These are phyloP conservation scores for Sphaerosporella brunnea DNA, from an alignment of 495 filamentous ascomycete species.

Conservation along the genomic window DNA sequence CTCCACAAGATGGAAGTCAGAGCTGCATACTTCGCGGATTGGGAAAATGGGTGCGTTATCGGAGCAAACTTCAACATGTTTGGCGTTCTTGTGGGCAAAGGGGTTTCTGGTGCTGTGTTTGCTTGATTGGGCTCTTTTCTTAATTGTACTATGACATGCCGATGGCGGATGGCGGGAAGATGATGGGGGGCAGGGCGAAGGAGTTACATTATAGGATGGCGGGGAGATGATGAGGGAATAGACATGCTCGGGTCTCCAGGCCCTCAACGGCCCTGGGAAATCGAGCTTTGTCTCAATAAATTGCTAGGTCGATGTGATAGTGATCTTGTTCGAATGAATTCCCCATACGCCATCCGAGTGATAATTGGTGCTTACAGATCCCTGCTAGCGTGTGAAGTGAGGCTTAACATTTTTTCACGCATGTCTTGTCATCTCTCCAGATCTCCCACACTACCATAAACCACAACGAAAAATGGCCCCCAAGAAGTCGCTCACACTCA, in stretches of 20 bases:
- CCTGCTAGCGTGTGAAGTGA: slow-evolving; percentile 1
- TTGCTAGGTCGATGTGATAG: too few species aligned
- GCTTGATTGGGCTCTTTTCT: not conserved
- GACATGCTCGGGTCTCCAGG: not conserved
- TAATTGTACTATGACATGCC: not conserved
- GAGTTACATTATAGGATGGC: not conserved
- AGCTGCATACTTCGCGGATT: not conserved
- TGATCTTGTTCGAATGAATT: too few species aligned
- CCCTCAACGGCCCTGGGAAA: not conserved
- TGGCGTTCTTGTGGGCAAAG: slow-evolving; percentile 14
- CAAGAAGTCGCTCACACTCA: slow-evolving; percentile 30
- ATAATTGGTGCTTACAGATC: too few species aligned
- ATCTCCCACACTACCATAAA: slow-evolving; percentile 1
- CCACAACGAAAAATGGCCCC: slow-evolving; percentile 18
- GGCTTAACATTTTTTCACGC: slow-evolving; percentile 7
- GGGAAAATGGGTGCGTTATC: slow-evolving; percentile 6
- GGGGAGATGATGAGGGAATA: not conserved
- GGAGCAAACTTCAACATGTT: slow-evolving; percentile 32
- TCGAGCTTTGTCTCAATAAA: too few species aligned
- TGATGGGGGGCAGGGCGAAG: not conserved
- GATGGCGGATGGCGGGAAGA: not conserved
- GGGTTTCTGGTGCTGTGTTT: not conserved
- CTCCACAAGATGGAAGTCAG: not conserved
- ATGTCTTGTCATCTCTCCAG: not conserved
- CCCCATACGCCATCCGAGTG: too few species aligned